A percentile compares a stretch with the other conserved stretches of the same genome.
Evolutionary conservation across 2,329 filamentous ascomycete species (phyloP).

Genomic region (Neurospora crassa): DNA sequence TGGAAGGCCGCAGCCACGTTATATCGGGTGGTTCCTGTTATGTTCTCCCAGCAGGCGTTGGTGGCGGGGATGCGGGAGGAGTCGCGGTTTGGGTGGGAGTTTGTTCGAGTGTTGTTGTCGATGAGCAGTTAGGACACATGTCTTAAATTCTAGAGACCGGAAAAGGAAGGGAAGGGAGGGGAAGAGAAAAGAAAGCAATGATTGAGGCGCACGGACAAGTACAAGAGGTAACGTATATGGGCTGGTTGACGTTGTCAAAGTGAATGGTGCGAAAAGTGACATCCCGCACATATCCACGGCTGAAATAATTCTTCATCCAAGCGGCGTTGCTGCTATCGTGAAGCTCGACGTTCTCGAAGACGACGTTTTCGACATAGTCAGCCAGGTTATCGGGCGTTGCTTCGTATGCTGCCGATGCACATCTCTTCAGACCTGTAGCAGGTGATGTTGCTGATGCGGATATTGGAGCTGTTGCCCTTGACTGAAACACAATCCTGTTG

Average conservation of each 20-base stretch:
- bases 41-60: conserved; percentile 39
- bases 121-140: no score
- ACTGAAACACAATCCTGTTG: conserved; percentile 30
- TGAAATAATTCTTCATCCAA: conserved; percentile 33
- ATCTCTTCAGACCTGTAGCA: conserved; percentile 30
- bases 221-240: conserved; percentile 37
- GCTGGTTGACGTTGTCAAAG: conserved; percentile 35
- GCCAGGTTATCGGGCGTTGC: conserved; percentile 24
- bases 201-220: conserved; percentile 22
- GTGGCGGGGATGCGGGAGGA: conserved; percentile 31
- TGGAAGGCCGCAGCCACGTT: conserved; percentile 29
- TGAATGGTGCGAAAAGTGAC: conserved; percentile 33
- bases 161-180: background rate
- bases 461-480: conserved; percentile 31
- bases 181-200: background rate
- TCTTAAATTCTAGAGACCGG: background rate
- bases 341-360: conserved; percentile 28
- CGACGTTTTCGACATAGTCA: conserved; percentile 28
- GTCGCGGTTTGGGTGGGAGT: conserved; percentile 29
- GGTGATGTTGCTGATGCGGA: conserved; percentile 27
- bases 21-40: conserved; percentile 30
- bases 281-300: conserved; percentile 31
- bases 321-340: conserved; percentile 30
- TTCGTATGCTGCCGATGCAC: conserved; percentile 26
- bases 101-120: background rate